Evolutionary conservation across 768 basidiomycete genomes (phyloP).

Genomic region (Tulasnella sp.): DNA sequence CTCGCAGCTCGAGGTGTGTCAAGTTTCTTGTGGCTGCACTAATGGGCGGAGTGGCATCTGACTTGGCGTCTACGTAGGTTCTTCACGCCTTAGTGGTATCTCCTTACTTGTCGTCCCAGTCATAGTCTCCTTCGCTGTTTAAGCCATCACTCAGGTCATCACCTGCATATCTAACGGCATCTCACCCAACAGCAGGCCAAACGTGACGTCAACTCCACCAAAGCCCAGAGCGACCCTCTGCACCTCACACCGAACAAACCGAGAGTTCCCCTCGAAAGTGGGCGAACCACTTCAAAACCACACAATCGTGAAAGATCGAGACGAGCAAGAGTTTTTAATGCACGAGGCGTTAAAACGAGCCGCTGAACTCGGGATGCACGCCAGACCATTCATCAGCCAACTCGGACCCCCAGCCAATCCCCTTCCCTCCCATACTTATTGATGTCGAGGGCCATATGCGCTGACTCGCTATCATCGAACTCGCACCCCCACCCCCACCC

Average conservation of each 20-base stretch:
- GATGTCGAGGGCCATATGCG: too few species aligned
- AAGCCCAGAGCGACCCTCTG: neutral
- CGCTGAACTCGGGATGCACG: neutral
- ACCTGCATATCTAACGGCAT: neutral
- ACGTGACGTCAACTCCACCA: neutral
- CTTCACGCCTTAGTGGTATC: conserved; percentile 23
- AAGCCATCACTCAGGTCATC: neutral
- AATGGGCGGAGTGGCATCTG: conserved; percentile 28
- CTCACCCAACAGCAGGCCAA: neutral
- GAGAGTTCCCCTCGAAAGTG: neutral
- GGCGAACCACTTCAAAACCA: neutral
- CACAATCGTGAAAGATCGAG: neutral
- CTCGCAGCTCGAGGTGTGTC: neutral
- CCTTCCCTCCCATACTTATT: neutral
- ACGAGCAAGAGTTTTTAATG: neutral
- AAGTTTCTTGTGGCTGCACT: conserved; percentile 22
- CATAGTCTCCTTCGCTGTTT: neutral
- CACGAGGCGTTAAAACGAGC: neutral
- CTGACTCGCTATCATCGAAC: too few species aligned
- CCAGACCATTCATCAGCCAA: neutral
- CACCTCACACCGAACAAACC: neutral
- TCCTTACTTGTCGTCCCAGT: conserved; percentile 27
- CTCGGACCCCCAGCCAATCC: neutral
- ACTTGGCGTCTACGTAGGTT: conserved; percentile 20
- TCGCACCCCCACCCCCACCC: too few species aligned